Base-by-base conservation (phyloP, 805 yeast species). In the Starmerella etchellsii region DNA sequence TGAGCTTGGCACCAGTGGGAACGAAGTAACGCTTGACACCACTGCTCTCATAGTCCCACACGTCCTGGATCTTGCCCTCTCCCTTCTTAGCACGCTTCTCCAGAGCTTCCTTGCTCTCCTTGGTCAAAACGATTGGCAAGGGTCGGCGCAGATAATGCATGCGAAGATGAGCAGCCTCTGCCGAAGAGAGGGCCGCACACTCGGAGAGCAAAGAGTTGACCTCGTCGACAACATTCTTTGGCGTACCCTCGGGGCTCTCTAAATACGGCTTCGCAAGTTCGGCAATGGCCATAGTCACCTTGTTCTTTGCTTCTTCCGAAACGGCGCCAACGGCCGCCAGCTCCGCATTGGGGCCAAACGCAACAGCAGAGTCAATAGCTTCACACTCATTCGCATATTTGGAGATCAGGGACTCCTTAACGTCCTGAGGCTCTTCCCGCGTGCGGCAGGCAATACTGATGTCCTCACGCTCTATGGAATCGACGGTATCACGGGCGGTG, bases 401-500 rank as follows among this genome's bases (percentile, higher is more conserved):
- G 0, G 16, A 18, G 11, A 44, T 25, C 39, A 57, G 60, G 33
- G 54, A 43, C 46, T 68, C 68, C 25, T 61, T 64, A 4, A 47
- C 19, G 16, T n/a, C 30, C 36, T n/a, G n/a, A n/a, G n/a, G n/a
- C n/a, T 65, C 43, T 27, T 55, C 46, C 20, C 52, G 54, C 23
- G 48, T 41, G 26, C 52, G 44, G 3, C 50, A 39, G 7, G 68
- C 68, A 11, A 74, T 40, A 2, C 49, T 50, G 6, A 56, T 36
- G 47, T 73, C 75, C 13, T 61, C 51, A 2, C 48, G 33, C 29
- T 54, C 57, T 51, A 73, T 70, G 52, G 62, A 67, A 18, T 78
- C 74, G 1, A 82, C 68, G 44, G 76, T 74, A 33, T 62, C 64
- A 50, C 68, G 68, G 2, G 94, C 78, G 42, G 76, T 84, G 16